Percentiles rank a stretch among this genome's conserved stretches.
These are phyloP conservation scores for Plasmodium coatneyi DNA, from an alignment of 169 alveolate genomes.

Conservation along the genomic window DNA sequence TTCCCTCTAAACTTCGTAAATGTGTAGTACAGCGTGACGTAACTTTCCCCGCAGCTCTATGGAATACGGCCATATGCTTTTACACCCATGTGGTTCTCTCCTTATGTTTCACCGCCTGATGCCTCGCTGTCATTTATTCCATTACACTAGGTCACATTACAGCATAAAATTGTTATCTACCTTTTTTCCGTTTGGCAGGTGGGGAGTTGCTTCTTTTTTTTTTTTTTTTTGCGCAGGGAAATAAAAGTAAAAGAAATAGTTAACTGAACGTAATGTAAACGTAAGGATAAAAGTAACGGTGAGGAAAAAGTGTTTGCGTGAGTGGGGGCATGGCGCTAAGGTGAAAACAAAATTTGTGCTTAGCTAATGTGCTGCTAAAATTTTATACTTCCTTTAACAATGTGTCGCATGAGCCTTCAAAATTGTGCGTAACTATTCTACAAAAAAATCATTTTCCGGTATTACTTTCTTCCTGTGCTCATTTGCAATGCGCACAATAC, in stretches of 20 bases:
- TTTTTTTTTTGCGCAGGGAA: background rate
- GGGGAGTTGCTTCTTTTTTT: background rate
- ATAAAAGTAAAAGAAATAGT: background rate
- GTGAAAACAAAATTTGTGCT: background rate
- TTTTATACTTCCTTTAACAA: background rate
- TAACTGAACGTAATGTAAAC: background rate
- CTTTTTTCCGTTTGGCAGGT: background rate
- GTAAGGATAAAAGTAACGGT: background rate
- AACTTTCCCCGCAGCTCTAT: background rate
- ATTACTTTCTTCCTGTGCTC: background rate
- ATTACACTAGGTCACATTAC: slow-evolving; percentile 1
- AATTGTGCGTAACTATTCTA: background rate
- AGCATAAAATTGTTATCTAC: background rate
- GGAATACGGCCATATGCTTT: background rate
- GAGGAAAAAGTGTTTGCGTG: background rate
- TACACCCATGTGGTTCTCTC: background rate
- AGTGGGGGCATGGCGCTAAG: background rate
- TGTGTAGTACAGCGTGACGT: background rate
- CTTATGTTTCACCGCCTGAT: background rate
- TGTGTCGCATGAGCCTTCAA: background rate
- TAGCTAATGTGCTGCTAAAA: background rate
- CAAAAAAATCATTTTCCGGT: background rate
- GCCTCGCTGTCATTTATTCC: background rate
- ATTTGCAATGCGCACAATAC: background rate
- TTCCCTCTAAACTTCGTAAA: background rate